Evolutionary conservation across 2,329 filamentous ascomycete species (phyloP), one percentile per base, ranked within the genome.

Genomic region (Hirsutella rhossiliensis): DNA sequence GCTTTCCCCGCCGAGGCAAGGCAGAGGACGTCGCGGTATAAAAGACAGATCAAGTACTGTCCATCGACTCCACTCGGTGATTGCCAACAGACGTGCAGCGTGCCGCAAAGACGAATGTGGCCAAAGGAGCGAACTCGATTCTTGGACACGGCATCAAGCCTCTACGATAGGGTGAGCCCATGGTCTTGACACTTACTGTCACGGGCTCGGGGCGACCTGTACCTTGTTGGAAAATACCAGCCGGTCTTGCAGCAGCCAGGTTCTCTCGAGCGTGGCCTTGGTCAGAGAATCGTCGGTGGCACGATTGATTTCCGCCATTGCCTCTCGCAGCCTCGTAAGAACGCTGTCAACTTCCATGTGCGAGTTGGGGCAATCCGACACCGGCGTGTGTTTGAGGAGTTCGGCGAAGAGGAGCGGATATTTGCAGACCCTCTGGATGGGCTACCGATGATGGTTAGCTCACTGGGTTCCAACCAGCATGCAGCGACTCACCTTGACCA

Each of bases 331-430:
- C 41, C 79, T 73, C 43, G 80, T 75, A 29, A 94, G 68, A 1
- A 84, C 75, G 50, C 80, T 82, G 47, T 87, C 81, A 17, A 97
- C 77, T 43, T 87, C 82, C 58, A 83, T 79, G 61, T 95, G 84
- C 1, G 87, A 83, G 48, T 79, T 79, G 0, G 88, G 87, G 55
- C 88, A 94, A 57, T 97, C 90, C 44, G 76, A 80, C 1, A 87
- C 84, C 2, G 87, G 86, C 0, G 89, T 96, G 51, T 82, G 75
- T 55, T 84, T 89, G 47, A 89, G 72, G 9, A 98, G 71, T 55
- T 96, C 87, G 5, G 80, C 74, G 55, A 97, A 89, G 2, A 97
- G 69, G 4, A 98, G 69, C 11, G 87, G 87, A 57, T 97, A 97
- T 64, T 84, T 87, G 67, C 87, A 94, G 19, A 96, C 76, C 44